Percentiles rank a stretch among this genome's conserved stretches.
These are phyloP conservation scores for Silene conica DNA, from an alignment of 148 eudicot species.

Conservation along the genomic window DNA sequence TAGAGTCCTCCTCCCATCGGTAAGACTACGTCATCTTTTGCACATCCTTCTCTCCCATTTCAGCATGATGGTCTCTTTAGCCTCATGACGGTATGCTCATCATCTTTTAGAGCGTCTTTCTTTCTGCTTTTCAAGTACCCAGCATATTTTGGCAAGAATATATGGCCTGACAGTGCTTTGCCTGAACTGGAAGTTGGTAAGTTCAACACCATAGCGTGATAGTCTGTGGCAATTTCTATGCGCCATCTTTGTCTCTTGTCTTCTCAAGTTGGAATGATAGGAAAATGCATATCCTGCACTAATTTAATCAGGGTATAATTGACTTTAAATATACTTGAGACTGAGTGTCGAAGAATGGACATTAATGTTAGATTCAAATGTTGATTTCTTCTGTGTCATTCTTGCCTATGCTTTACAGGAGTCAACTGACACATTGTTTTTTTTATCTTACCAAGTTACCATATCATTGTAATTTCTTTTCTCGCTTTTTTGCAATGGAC, in stretches of 20 bases:
- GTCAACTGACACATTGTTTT: no score
- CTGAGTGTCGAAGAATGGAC: neutral
- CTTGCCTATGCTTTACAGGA: neutral
- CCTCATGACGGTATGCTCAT: neutral
- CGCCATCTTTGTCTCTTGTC: neutral
- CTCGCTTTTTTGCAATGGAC: no score
- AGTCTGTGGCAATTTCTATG: neutral
- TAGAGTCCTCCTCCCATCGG: no score
- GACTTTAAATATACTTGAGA: neutral
- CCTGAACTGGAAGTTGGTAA: constrained; percentile 91
- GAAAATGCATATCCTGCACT: neutral
- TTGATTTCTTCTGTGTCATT: neutral
- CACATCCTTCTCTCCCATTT: no score
- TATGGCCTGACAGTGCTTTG: constrained; percentile 76
- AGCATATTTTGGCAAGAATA: constrained; percentile 77
- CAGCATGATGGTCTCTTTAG: no score
- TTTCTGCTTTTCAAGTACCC: constrained; percentile 58
- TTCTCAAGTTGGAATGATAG: constrained; percentile 9
- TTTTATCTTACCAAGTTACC: no score
- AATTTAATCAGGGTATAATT: neutral
- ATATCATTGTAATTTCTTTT: no score
- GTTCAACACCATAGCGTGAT: constrained; percentile 15
- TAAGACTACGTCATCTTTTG: no score
- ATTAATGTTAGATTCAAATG: neutral
- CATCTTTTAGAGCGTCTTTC: neutral